Evolutionary conservation across 768 basidiomycete genomes (phyloP).

Genomic region (Gymnopilus dilepis): DNA sequence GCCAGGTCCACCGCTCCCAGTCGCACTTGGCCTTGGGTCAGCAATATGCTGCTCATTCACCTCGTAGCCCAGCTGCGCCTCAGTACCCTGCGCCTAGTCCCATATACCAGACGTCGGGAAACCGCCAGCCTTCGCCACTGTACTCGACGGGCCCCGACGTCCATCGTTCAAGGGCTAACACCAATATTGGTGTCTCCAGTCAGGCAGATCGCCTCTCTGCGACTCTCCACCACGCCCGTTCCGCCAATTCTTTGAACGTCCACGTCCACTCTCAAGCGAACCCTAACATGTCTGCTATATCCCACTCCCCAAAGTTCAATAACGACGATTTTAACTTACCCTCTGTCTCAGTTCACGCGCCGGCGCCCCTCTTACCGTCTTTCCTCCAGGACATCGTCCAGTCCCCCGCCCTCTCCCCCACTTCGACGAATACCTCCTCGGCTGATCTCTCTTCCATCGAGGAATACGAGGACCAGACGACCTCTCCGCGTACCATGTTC

Average conservation of each 20-base stretch:
- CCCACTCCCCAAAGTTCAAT: slow-evolving; percentile 15
- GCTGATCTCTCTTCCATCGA: slow-evolving; percentile 71
- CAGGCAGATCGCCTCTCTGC: slow-evolving; percentile 6
- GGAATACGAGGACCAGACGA: slow-evolving; percentile 49
- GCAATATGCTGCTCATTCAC: slow-evolving; percentile 38
- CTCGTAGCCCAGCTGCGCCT: slow-evolving; percentile 9
- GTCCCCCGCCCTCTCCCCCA: slow-evolving; percentile 66
- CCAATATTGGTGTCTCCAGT: slow-evolving; percentile 8
- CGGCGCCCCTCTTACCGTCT: slow-evolving; percentile 69
- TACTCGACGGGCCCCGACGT: slow-evolving; percentile 43
- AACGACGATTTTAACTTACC: slow-evolving; percentile 16
- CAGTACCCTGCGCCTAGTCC: slow-evolving; percentile 42
- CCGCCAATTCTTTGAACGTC: background rate
- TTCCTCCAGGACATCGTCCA: slow-evolving; percentile 79
- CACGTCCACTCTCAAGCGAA: background rate
- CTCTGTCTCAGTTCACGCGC: slow-evolving; percentile 39
- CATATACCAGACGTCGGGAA: slow-evolving; percentile 75
- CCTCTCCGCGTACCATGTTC: slow-evolving; percentile 32
- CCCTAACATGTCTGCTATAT: background rate
- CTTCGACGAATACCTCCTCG: slow-evolving; percentile 61
- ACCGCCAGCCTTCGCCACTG: slow-evolving; percentile 45
- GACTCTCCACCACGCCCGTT: background rate
- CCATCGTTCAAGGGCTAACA: slow-evolving; percentile 21
- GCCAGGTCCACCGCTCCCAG: slow-evolving; percentile 53
- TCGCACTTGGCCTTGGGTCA: slow-evolving; percentile 55